Evolutionary conservation across 176 grass and related monocot genomes (phyloP).

Genomic region (Cenchrus americanus): DNA sequence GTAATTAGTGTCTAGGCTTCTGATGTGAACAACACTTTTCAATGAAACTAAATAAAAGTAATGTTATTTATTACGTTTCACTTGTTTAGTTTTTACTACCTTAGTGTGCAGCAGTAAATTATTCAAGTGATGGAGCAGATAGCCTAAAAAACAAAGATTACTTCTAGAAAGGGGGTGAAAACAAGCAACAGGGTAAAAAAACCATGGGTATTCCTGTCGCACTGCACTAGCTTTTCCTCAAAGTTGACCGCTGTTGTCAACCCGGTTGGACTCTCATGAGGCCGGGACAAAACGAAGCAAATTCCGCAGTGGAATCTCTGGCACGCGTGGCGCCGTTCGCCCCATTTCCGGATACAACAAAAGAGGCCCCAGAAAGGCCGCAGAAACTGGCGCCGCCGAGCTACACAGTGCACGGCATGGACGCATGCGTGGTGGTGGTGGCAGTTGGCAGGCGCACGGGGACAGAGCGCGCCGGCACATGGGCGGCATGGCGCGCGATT

Average conservation of each 20-base stretch:
- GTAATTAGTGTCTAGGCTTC: too few species aligned
- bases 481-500: not conserved
- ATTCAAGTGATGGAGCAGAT: too few species aligned
- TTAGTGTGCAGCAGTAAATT: too few species aligned
- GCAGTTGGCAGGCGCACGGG: constrained; percentile 10
- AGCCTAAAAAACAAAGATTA: too few species aligned
- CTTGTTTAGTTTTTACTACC: too few species aligned
- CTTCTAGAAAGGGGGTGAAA: not conserved
- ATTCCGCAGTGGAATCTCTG: not conserved
- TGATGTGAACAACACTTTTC: too few species aligned
- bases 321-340: not conserved
- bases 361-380: not conserved
- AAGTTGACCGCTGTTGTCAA: not conserved
- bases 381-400: constrained; percentile 23
- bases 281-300: not conserved
- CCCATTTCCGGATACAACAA: constrained; percentile 25
- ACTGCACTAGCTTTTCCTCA: not conserved
- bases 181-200: not conserved
- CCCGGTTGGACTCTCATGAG: not conserved
- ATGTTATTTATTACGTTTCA: too few species aligned
- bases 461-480: not conserved
- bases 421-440: too few species aligned
- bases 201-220: not conserved
- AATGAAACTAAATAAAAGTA: too few species aligned
- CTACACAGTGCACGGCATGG: too few species aligned